A percentile compares a stretch with the other conserved stretches of the same genome.
These are phyloP conservation scores for Discostella stelligeroides DNA, from an alignment of 108 stramenopile species.

Conservation along the genomic window DNA sequence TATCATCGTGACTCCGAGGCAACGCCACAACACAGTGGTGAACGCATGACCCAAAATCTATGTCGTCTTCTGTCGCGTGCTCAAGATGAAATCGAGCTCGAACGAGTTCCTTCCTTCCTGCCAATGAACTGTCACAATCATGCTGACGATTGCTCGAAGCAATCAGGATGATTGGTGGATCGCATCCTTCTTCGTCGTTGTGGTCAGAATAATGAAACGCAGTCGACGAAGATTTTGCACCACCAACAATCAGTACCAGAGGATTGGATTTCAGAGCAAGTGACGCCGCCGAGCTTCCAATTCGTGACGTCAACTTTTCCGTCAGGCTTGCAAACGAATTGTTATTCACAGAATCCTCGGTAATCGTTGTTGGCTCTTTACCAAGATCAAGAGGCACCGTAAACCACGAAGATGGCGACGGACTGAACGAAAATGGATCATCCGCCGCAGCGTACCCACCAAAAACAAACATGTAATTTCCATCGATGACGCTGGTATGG, in stretches of 20 bases:
- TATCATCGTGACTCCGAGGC: constrained; percentile 12
- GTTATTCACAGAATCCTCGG: neutral
- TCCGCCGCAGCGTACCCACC: constrained; percentile 47
- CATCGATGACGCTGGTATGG: constrained; percentile 24
- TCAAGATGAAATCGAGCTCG: constrained; percentile 9
- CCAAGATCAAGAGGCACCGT: neutral
- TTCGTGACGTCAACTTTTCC: neutral
- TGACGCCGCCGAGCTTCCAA: constrained; percentile 13
- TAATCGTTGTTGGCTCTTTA: neutral
- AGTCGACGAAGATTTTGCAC: neutral
- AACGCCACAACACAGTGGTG: constrained; percentile 57
- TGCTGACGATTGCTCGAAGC: neutral
- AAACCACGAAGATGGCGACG: constrained; percentile 3
- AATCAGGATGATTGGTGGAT: constrained; percentile 2
- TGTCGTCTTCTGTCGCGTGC: neutral
- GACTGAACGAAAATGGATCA: constrained; percentile 37
- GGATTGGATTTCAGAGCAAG: neutral
- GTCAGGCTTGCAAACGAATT: neutral
- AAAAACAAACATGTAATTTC: constrained; percentile 43
- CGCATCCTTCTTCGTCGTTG: neutral
- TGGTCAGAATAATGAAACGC: neutral
- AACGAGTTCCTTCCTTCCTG: neutral
- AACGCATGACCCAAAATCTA: constrained; percentile 64
- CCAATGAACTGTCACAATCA: neutral
- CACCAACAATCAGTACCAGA: constrained; percentile 6